Conservation (phyloP, 148 eudicot species). For the Camellia granthamiana region DNA sequence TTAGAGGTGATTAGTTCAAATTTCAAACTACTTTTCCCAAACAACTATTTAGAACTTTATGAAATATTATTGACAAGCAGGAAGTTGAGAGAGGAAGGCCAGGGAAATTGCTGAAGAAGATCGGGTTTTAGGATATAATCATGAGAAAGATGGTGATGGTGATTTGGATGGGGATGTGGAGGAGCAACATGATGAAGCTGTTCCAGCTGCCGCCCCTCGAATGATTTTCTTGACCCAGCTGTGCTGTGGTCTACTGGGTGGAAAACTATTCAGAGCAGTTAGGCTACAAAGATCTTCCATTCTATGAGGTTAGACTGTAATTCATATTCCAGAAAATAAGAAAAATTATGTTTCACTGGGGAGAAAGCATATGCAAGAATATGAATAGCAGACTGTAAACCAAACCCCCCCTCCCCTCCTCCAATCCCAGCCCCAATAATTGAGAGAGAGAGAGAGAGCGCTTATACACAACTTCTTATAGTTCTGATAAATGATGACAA, state of each 20-base stretch:
- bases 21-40: too few relatives aligned
- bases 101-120: slow-evolving; percentile 76
- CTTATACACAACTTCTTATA: too few relatives aligned
- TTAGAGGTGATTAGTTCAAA: too few relatives aligned
- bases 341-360: neutral
- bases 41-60: too few relatives aligned
- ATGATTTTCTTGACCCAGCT: slow-evolving; percentile 37
- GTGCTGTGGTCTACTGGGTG: slow-evolving; percentile 46
- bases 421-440: too few relatives aligned
- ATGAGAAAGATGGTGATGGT: slow-evolving; percentile 21
- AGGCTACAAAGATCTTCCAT: slow-evolving; percentile 12
- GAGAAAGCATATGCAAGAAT: neutral
- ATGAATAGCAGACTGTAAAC: neutral
- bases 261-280: slow-evolving; percentile 27
- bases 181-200: slow-evolving; percentile 23
- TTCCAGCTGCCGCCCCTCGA: slow-evolving; percentile 33
- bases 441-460: too few relatives aligned
- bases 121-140: slow-evolving; percentile 12
- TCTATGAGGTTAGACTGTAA: neutral
- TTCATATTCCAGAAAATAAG: neutral
- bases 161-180: slow-evolving; percentile 28
- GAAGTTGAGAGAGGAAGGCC: slow-evolving; percentile 69
- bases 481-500: too few relatives aligned
- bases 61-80: slow-evolving; percentile 31
- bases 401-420: too few relatives aligned